Evolutionary conservation across 192 early-diverging fungal genomes (phyloP), one percentile per base, ranked within the genome.

Genomic region (Coemansia nantahalensis): DNA sequence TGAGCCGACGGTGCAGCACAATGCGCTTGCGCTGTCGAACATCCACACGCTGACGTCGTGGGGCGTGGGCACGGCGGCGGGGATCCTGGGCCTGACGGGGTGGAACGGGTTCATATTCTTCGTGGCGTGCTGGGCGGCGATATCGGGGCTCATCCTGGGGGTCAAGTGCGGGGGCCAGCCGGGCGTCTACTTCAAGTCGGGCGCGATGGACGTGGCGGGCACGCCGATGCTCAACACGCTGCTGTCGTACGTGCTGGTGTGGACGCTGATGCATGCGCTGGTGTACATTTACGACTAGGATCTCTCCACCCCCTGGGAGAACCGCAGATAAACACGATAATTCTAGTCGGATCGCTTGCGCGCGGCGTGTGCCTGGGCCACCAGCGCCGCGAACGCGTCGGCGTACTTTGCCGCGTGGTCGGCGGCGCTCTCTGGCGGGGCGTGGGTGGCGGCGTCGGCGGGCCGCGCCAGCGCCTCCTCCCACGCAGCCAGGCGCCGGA

Each of bases 71-170:
- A 81, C 84, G 14, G 88, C 91, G 16, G 93, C 92, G 18, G 93
- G 93, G 30, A 90, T 93, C 57, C 81, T 94, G 30, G 91, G 91
- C 1, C 79, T 96, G 47, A 89, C 89, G 6, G 86, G 90, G 22
- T 80, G 83, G 56, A 79, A 77, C 36, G 93, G 93, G 37, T 94
- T 94, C 59, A 77, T 87, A 44, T 94, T 92, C 68, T 96, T 92
- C 62, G 64, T 80, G 18, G 45, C 80, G 21, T 81, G 74, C 36
- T 91, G 89, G 65, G 51, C 78, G 10, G 61, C 89, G 18, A 65
- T 89, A 23, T 85, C 85, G 11, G 59, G 65, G 6, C 51, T 90
- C 13, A 48, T 88, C 34, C 62, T 86, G 31, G 21, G 65, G 14
- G 28, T 89, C 46, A 90, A 87, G 47, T 78, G 83, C 51, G 54